Conservation (phyloP, 208 protist species). For the Trypanosoma melophagium region DNA sequence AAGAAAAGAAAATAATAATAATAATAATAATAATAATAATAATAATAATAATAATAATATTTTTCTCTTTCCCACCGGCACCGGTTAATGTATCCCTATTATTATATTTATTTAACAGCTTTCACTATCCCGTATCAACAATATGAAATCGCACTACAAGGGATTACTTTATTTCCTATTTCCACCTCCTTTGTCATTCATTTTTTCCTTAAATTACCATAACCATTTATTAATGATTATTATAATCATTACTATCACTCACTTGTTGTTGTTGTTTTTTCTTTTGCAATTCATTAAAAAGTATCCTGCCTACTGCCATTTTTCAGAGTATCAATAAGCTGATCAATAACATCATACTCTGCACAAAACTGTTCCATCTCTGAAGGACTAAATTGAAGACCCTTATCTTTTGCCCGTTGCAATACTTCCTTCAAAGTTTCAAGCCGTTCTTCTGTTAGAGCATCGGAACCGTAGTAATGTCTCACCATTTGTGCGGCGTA, state of each 20-base stretch:
- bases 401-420: conserved; percentile 2
- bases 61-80: background rate
- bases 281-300: no score
- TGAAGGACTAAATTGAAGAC: conserved; percentile 63
- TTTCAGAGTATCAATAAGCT: conserved; percentile 52
- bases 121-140: no score
- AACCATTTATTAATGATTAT: no score
- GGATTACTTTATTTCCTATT: no score
- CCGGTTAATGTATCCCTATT: no score
- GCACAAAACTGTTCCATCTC: conserved; percentile 89
- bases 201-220: no score
- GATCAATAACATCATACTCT: conserved; percentile 73
- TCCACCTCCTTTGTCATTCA: no score
- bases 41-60: background rate
- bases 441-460: conserved; percentile 17
- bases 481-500: conserved; percentile 74
- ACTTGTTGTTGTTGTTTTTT: no score
- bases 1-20: conserved; percentile 14
- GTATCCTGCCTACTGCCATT: conserved; percentile 54
- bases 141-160: no score
- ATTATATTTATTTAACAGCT: no score
- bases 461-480: conserved; percentile 63
- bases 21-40: conserved; percentile 4
- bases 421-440: conserved; percentile 20
- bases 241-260: no score